Evolutionary conservation across 306 rosid species (phyloP), one percentile per base, ranked within the genome.

Genomic region (Arachis hypogaea): DNA sequence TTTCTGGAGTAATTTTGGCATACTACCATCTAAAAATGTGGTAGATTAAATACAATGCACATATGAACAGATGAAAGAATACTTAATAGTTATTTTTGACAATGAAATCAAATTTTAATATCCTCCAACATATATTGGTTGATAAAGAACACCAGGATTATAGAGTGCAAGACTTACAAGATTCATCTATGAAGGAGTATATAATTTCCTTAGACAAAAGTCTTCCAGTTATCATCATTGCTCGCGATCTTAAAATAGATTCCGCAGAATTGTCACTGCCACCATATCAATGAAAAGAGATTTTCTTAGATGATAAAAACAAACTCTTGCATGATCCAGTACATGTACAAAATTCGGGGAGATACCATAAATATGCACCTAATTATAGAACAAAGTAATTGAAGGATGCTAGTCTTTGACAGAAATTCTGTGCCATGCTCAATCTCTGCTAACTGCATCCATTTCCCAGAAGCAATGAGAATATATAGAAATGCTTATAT

Each of bases 171-270:
- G 74, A 38, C 94, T 78, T 88, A 94, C 99, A 77, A 41, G 84
- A 72, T 86, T 89, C 95, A 73, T 92, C 93, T 61, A 77, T 76
- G 66, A 83, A 80, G 51, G 83, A 78, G 79, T 69, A 82, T 29
- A 49, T 69, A 74, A 64, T 83, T 76, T 87, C 95, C 79, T 84
- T 88, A 4, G 87, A 85, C 71, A 94, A 77, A 62, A 94, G 84
- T 86, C 97, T 86, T 89, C 97, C 97, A 63, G 84, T 77, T 75
- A 89, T 92, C 88, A 87, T 85, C 83, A 91, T 85, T 36, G 97
- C 92, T 76, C 99, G 85, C 38, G 96, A 85, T 83, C 89, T 87
- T 74, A 92, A 77, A 77, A 89, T 71, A 57, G 95, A 75, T 55
- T 87, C 93, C 46, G 42, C 14, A 30, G 95, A 88, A 58, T 74